Percentiles rank a stretch among this genome's conserved stretches.
phyloP scores from a whole-genome alignment of 1,284 basidiomycete genomes.

The Calocybe gambosa region DNA sequence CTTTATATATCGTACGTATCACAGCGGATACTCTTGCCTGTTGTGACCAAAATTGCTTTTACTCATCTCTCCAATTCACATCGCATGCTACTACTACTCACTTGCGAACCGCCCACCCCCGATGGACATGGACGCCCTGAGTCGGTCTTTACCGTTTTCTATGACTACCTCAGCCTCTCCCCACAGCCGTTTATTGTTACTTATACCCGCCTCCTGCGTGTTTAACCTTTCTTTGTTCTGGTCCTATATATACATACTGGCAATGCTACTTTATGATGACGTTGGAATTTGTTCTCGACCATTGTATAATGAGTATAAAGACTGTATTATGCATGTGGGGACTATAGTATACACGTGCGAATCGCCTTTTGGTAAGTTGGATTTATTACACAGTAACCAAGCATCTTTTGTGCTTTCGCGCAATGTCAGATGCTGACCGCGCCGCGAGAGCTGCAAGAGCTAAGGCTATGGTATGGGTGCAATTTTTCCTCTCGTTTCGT shows the following conservation, averaged over 20 bases:
- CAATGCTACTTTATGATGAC: constrained; percentile 24
- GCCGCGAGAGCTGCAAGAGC: constrained; percentile 75
- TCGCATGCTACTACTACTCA: constrained; percentile 38
- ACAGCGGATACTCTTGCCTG: constrained; percentile 18
- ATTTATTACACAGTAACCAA: neutral
- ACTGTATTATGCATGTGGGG: neutral
- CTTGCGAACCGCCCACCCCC: constrained; percentile 33
- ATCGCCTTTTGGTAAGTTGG: neutral
- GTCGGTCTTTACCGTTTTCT: constrained; percentile 54
- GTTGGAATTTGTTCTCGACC: constrained; percentile 7
- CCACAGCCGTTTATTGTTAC: constrained; percentile 21
- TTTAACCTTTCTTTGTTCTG: constrained; percentile 21
- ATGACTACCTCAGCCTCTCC: constrained; percentile 30
- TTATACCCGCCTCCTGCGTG: constrained; percentile 22
- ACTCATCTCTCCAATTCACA: constrained; percentile 36
- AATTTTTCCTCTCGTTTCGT: constrained; percentile 12
- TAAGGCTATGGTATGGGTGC: constrained; percentile 58
- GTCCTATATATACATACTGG: constrained; percentile 28
- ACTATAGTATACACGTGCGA: neutral
- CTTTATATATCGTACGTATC: constrained; percentile 19
- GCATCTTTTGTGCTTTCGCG: neutral
- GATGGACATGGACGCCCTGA: constrained; percentile 40
- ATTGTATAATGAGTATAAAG: neutral
- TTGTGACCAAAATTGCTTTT: constrained; percentile 16
- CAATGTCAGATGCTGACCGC: constrained; percentile 63